Conservation (phyloP, 805 yeast species). For the Wickerhamiella hasegawae region DNA sequence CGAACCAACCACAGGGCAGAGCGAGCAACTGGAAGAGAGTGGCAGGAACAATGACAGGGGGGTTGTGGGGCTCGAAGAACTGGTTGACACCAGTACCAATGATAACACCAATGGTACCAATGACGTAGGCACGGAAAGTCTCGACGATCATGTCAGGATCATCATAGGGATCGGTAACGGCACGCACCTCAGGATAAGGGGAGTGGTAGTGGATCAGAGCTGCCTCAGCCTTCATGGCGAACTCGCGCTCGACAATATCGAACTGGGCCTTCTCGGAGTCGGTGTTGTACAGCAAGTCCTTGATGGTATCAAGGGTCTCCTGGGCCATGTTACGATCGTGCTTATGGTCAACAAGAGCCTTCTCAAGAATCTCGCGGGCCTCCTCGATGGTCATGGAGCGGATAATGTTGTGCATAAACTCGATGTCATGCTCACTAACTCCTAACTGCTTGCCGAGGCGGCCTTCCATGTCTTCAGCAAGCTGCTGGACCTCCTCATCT, state of each 20-base stretch:
- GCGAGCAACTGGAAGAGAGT: slow-evolving; percentile 43
- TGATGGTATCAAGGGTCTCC: neutral
- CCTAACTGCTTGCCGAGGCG: slow-evolving; percentile 1
- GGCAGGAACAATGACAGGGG: slow-evolving; percentile 33
- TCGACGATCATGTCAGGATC: slow-evolving; percentile 31
- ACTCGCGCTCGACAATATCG: slow-evolving; percentile 1
- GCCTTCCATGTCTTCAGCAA: neutral
- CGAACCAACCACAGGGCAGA: slow-evolving; percentile 38
- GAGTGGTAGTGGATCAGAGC: slow-evolving; percentile 28
- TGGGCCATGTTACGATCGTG: slow-evolving; percentile 3
- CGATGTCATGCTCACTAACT: slow-evolving; percentile 1
- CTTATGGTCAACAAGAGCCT: slow-evolving; percentile 1
- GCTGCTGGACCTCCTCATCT: neutral
- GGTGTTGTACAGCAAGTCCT: neutral
- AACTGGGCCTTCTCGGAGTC: neutral
- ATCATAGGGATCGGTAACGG: slow-evolving; percentile 37
- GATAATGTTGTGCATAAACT: neutral
- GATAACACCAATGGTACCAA: slow-evolving; percentile 34
- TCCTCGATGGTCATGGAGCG: neutral
- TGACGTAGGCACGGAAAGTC: slow-evolving; percentile 34
- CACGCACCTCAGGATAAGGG: slow-evolving; percentile 45
- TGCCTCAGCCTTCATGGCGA: slow-evolving; percentile 25
- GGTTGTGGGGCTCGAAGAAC: slow-evolving; percentile 40
- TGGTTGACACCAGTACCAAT: slow-evolving; percentile 40
- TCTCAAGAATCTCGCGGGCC: slow-evolving; percentile 2